Evolutionary conservation across 2,329 filamentous ascomycete species (phyloP), one percentile per base, ranked within the genome.

Genomic region (Pseudogymnoascus destructans): DNA sequence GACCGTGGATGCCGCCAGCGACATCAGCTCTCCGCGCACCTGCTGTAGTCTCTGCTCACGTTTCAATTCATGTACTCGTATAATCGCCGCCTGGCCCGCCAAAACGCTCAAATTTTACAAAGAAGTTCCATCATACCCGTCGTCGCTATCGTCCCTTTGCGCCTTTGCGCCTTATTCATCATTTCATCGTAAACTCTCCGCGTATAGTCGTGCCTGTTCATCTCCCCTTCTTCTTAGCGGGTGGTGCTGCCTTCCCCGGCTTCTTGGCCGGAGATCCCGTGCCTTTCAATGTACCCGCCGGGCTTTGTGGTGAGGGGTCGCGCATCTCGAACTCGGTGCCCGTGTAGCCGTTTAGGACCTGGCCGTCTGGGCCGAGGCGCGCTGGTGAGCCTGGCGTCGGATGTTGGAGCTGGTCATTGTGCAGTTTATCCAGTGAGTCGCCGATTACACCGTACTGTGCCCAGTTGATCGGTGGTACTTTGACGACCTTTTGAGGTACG

Each of bases 391-490:
- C 81, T 38, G 78, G 75, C 7, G 72, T 73, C 1, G 89, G 90
- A 58, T 80, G 79, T 55, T 75, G 73, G 57, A 84, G 73, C 72
- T 96, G 90, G 67, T 95, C 87, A 56, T 82, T 79, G 69, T 96
- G 91, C 62, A 96, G 75, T 69, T 84, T 87, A 70, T 96, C 89
- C 33, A 96, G 76, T 1, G 88, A 82, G 60, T 88, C 85, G 55
- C 89, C 91, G 2, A 93, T 83, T n/a, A 96, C 78, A 65, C 89
- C 88, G 70, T 97, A 97, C 68, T 95, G 91, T 10, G 84, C 82
- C 92, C 92, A 97, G 74, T 96, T 95, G 67, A 97, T 85, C 7
- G 89, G 86, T 7, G 92, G 92, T 73, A 85, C 89, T 38, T 91
- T 84, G 23, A 95, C 85, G 0, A 97, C 75, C 64, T 87, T 87